Evolutionary conservation across 345 rosid species (phyloP).

Genomic region (Eucalyptus tenuipes): DNA sequence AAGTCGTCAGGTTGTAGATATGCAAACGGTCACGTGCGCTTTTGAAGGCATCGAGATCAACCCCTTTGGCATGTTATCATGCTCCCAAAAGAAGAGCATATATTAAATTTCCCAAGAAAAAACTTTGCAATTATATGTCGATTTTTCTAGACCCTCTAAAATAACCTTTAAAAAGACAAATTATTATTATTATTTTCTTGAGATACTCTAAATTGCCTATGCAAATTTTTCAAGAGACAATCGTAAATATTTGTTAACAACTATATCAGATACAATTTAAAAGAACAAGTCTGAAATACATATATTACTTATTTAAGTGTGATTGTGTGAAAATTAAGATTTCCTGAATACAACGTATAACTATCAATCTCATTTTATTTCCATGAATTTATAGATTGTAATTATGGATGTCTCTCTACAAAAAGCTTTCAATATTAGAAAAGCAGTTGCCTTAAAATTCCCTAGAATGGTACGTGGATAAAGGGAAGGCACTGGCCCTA

Average conservation of each 20-base stretch:
- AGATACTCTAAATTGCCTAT: neutral
- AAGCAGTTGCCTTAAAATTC: neutral
- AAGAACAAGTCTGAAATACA: neutral
- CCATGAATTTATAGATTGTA: neutral
- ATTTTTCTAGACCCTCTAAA: neutral
- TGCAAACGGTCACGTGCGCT: neutral
- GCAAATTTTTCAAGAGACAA: neutral
- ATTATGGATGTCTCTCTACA: neutral
- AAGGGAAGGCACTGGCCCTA: neutral
- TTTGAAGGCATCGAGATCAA: neutral
- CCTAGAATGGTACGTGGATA: neutral
- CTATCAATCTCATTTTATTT: neutral
- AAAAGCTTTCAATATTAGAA: neutral
- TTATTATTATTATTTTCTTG: neutral
- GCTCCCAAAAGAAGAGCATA: neutral
- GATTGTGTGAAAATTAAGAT: neutral
- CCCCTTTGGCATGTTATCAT: neutral
- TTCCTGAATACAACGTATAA: neutral
- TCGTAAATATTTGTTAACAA: neutral
- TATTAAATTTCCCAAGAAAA: neutral
- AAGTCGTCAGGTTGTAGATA: neutral
- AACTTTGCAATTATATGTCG: neutral
- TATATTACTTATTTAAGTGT: neutral
- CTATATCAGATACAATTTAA: accelerated
- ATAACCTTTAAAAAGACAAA: neutral